Percentiles rank a stretch among this genome's conserved stretches.
Conservation (phyloP, 495 filamentous ascomycete species). For the Penicillium turbatum region DNA sequence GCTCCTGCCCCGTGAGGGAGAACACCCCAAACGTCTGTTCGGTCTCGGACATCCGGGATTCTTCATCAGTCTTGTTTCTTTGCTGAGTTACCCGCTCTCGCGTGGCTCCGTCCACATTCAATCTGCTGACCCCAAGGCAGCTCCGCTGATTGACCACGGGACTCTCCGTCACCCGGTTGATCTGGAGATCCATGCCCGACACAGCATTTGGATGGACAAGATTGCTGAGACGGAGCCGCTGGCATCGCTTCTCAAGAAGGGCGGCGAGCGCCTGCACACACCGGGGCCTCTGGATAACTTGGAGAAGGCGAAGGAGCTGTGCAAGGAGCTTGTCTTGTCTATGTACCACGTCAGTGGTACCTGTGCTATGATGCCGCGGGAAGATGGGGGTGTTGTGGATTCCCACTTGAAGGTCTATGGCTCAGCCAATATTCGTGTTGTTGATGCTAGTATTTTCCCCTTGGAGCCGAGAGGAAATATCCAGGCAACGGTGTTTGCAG, state of each 20-base stretch:
- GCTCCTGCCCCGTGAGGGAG: neutral
- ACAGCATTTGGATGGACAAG: constrained; percentile 41
- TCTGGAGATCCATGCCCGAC: constrained; percentile 42
- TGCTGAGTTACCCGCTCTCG: constrained; percentile 47
- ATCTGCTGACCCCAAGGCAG: constrained; percentile 21
- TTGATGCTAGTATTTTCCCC: constrained; percentile 52
- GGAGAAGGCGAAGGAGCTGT: constrained; percentile 10
- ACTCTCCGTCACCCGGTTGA: constrained; percentile 46
- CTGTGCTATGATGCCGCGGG: constrained; percentile 46
- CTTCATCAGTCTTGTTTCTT: constrained; percentile 37
- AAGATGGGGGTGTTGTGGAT: constrained; percentile 43
- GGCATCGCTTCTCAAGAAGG: constrained; percentile 31
- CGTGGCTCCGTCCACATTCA: constrained; percentile 52
- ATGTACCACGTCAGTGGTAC: constrained; percentile 42
- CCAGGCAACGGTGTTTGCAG: constrained; percentile 47
- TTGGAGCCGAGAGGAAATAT: constrained; percentile 45
- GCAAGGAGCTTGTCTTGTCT: constrained; percentile 12
- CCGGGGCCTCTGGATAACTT: constrained; percentile 1
- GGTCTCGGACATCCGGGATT: constrained; percentile 20
- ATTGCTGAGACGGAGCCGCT: constrained; percentile 41
- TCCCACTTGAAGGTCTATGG: constrained; percentile 46
- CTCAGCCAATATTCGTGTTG: constrained; percentile 40
- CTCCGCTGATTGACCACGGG: constrained; percentile 43
- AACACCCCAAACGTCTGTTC: constrained; percentile 10
- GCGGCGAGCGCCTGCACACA: constrained; percentile 12